Conservation (phyloP, 2,329 filamentous ascomycete genomes). For the Annulohypoxylon truncatum region DNA sequence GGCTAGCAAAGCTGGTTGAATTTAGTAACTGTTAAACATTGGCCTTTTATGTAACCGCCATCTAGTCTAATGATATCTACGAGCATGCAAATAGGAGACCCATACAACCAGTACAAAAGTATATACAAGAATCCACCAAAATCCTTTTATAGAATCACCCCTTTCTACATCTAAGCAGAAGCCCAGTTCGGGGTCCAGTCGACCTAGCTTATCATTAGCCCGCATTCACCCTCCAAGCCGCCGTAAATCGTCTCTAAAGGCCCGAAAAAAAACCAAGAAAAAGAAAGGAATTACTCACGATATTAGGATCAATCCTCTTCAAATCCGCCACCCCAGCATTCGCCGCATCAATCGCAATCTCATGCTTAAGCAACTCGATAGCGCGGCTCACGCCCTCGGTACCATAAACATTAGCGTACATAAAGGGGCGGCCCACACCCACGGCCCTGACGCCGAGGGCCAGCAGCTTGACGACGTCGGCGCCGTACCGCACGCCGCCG, state of each 20-base stretch:
- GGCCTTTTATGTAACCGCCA: neutral
- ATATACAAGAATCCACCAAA: conserved; percentile 13
- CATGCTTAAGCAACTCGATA: conserved; percentile 58
- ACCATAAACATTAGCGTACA: conserved; percentile 62
- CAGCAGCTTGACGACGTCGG: conserved; percentile 51
- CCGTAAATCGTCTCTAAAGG: no score
- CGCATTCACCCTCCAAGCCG: neutral
- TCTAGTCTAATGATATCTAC: neutral
- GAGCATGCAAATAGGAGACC: neutral
- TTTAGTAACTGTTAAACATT: neutral
- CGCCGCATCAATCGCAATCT: conserved; percentile 52
- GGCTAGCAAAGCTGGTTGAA: neutral
- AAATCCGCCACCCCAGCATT: conserved; percentile 47
- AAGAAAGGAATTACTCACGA: conserved; percentile 30
- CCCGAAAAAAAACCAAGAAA: no score
- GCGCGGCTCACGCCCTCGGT: conserved; percentile 56
- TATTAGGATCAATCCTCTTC: conserved; percentile 41
- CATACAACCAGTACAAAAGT: neutral
- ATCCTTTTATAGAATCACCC: neutral
- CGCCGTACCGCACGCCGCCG: conserved; percentile 51
- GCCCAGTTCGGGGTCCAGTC: conserved; percentile 35
- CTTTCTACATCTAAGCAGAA: neutral
- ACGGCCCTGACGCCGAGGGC: conserved; percentile 51
- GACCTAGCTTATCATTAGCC: conserved; percentile 17
- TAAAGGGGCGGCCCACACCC: conserved; percentile 58